Evolutionary conservation across 1,139 yeast genomes (phyloP).

Genomic region (Pichia sp.): DNA sequence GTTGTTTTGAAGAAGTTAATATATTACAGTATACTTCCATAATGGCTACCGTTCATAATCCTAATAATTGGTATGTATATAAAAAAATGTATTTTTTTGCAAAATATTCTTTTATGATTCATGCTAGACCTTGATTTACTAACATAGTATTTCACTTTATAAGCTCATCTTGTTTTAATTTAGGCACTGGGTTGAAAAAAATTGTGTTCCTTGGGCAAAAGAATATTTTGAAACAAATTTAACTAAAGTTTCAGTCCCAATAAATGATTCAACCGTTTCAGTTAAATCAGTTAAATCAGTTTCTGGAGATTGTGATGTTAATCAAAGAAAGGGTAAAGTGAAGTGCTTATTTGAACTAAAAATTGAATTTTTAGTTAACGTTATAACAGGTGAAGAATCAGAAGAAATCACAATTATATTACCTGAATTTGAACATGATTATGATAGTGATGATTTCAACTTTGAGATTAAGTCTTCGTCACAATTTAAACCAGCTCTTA

Average conservation of each 20-base stretch:
- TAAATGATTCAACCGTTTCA: constrained; percentile 32
- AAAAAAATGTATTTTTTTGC: background rate
- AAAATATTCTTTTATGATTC: background rate
- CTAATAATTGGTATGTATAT: constrained; percentile 70
- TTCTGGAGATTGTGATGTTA: constrained; percentile 71
- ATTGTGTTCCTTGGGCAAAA: constrained; percentile 72
- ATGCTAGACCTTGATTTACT: constrained; percentile 1
- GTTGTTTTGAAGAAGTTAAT: background rate
- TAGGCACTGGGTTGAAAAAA: constrained; percentile 80
- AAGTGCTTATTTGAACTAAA: constrained; percentile 66
- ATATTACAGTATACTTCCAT: background rate
- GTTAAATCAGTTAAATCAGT: constrained; percentile 41
- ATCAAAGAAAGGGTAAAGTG: constrained; percentile 76
- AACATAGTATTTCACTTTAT: background rate
- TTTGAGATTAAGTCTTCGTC: constrained; percentile 41
- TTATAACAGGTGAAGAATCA: constrained; percentile 22
- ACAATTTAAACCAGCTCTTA: constrained; percentile 35
- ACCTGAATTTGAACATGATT: constrained; percentile 71
- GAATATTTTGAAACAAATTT: constrained; percentile 46
- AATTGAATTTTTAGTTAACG: constrained; percentile 40
- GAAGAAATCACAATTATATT: constrained; percentile 40
- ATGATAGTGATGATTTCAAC: constrained; percentile 56
- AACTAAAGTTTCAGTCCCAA: constrained; percentile 27
- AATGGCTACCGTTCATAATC: constrained; percentile 70
- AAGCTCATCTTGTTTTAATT: background rate